Conservation (phyloP, 768 basidiomycete species). For the Tylopilus sp. region DNA sequence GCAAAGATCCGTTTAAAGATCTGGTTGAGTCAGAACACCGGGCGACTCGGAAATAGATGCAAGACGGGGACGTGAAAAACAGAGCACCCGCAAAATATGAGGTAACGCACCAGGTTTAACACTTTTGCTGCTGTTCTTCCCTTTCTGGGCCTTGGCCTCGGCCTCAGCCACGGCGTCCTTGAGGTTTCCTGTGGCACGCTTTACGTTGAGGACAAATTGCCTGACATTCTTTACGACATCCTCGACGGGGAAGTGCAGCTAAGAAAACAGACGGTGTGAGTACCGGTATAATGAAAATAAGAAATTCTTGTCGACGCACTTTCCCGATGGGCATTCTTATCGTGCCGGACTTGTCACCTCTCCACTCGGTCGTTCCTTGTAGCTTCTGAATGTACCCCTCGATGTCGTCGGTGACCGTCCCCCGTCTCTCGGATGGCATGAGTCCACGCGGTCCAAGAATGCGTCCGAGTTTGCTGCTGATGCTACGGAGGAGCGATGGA, state of each 20-base stretch:
- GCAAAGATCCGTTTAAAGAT: not conserved
- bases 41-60: not conserved
- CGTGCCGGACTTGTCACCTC: slow-evolving; percentile 81
- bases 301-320: slow-evolving; percentile 38
- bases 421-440: slow-evolving; percentile 93
- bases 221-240: slow-evolving; percentile 79
- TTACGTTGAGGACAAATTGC: slow-evolving; percentile 72
- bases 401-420: slow-evolving; percentile 91
- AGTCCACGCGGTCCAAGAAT: slow-evolving; percentile 86
- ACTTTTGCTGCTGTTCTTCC: slow-evolving; percentile 33
- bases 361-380: slow-evolving; percentile 87
- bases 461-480: no score
- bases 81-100: not conserved
- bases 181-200: slow-evolving; percentile 67
- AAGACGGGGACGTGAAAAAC: not conserved
- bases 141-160: slow-evolving; percentile 40
- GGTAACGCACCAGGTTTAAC: slow-evolving; percentile 42
- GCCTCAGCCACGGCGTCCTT: slow-evolving; percentile 41
- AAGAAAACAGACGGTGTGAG: slow-evolving; percentile 6
- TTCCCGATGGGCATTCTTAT: slow-evolving; percentile 81
- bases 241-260: slow-evolving; percentile 73
- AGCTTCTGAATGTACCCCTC: slow-evolving; percentile 76
- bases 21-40: not conserved
- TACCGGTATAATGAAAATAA: not conserved
- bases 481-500: slow-evolving; percentile 68